Conservation (phyloP, 1,284 basidiomycete species). For the Ustilago xerochloae region DNA sequence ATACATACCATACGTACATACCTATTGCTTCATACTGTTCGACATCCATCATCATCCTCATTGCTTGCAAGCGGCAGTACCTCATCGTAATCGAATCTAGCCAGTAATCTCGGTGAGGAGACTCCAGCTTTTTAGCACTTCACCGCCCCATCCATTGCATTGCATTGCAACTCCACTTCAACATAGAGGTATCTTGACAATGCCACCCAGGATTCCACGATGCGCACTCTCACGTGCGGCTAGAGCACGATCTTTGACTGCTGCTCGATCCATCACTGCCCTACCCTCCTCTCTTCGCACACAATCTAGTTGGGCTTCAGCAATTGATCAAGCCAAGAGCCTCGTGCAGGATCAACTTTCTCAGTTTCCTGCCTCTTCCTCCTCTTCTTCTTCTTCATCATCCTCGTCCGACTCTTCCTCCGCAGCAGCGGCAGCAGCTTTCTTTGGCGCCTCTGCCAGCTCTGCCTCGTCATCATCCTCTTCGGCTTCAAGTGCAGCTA, state of each 20-base stretch:
- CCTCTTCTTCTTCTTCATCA: conserved; percentile 13
- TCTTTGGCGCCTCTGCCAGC: conserved; percentile 32
- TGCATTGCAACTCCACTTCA: background rate
- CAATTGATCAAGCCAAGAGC: conserved; percentile 44
- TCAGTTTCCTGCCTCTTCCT: conserved; percentile 25
- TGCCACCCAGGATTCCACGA: conserved; percentile 26
- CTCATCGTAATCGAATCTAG: background rate
- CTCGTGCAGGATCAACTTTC: conserved; percentile 41
- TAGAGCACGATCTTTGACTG: conserved; percentile 2
- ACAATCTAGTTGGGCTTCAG: conserved; percentile 47
- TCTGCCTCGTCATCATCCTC: conserved; percentile 12
- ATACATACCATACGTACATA: background rate
- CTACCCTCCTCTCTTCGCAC: conserved; percentile 9
- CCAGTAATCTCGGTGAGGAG: too few relatives aligned
- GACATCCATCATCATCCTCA: background rate
- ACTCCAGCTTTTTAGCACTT: too few relatives aligned
- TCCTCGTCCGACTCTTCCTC: conserved; percentile 8
- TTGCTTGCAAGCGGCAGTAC: too few relatives aligned
- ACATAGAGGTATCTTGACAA: background rate
- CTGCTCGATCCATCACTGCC: conserved; percentile 1
- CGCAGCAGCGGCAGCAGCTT: conserved; percentile 24
- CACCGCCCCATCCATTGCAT: too few relatives aligned
- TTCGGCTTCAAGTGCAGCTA: conserved; percentile 1
- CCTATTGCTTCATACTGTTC: background rate
- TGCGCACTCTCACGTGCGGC: conserved; percentile 11